A percentile compares a stretch with the other conserved stretches of the same genome.
Evolutionary conservation across 2,329 filamentous ascomycete species (phyloP).

Genomic region (Penicillium janthinellum): DNA sequence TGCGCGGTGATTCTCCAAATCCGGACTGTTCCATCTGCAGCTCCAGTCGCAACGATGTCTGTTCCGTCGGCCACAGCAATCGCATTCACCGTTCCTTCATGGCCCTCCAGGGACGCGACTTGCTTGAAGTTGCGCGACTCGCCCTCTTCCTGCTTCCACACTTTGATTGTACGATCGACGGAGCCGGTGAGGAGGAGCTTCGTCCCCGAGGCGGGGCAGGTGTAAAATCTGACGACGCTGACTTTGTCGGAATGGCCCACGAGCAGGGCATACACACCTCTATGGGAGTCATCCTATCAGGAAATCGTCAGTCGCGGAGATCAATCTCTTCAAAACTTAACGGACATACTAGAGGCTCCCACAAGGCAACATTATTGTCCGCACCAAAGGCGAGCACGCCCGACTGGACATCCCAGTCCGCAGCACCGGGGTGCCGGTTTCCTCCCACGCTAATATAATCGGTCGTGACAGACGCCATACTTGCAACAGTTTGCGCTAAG

Average conservation of each 20-base stretch:
- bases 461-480: slow-evolving; percentile 43
- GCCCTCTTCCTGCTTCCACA: slow-evolving; percentile 54
- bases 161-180: slow-evolving; percentile 73
- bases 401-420: slow-evolving; percentile 75
- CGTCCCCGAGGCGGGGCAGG: slow-evolving; percentile 49
- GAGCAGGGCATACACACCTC: slow-evolving; percentile 68
- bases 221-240: slow-evolving; percentile 80
- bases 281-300: slow-evolving; percentile 44
- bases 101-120: slow-evolving; percentile 60
- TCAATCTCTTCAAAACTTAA: neutral
- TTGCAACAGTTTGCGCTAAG: slow-evolving; percentile 1
- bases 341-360: slow-evolving; percentile 71
- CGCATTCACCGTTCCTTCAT: slow-evolving; percentile 73
- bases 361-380: slow-evolving; percentile 84
- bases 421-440: slow-evolving; percentile 84
- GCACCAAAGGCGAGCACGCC: slow-evolving; percentile 85
- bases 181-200: slow-evolving; percentile 75
- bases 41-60: slow-evolving; percentile 58
- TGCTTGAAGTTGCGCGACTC: slow-evolving; percentile 41
- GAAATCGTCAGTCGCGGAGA: slow-evolving; percentile 11
- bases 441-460: slow-evolving; percentile 75
- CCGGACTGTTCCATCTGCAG: slow-evolving; percentile 64
- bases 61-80: slow-evolving; percentile 52
- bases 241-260: slow-evolving; percentile 77
- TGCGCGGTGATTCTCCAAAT: slow-evolving; percentile 65